Conservation (phyloP, 257 asterid genomes). For the Dorcoceras hygrometricum region DNA sequence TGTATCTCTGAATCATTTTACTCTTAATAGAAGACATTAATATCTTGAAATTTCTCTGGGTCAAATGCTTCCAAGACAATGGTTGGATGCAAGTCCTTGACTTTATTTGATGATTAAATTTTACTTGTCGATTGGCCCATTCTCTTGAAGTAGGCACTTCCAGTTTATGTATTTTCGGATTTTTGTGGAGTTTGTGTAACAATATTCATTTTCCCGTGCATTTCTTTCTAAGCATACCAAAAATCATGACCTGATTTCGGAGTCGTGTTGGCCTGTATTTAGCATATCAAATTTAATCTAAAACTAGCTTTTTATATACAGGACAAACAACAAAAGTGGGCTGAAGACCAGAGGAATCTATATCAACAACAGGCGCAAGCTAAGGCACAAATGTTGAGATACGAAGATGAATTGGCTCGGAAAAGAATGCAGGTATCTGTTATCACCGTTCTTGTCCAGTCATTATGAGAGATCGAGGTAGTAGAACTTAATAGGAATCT, state of each 20-base stretch:
- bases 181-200: conserved; percentile 4
- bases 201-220: neutral
- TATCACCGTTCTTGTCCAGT: conserved; percentile 10
- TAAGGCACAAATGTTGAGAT: conserved; percentile 90
- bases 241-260: conserved; percentile 9
- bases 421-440: conserved; percentile 78
- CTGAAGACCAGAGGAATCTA: conserved; percentile 85
- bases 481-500: conserved; percentile 9
- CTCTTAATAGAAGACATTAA: neutral
- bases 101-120: neutral
- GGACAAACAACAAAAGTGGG: conserved; percentile 84
- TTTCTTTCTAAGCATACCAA: conserved; percentile 8
- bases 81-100: neutral
- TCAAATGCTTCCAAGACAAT: conserved; percentile 1
- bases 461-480: conserved; percentile 5
- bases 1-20: neutral
- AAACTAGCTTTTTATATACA: conserved; percentile 31
- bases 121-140: conserved; percentile 7
- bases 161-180: neutral
- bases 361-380: conserved; percentile 85
- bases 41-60: conserved; percentile 1
- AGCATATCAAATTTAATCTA: conserved; percentile 19
- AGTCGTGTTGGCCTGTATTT: conserved; percentile 13
- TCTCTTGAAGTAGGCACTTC: conserved; percentile 1
- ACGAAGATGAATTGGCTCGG: conserved; percentile 88